These are phyloP conservation scores for Fusarium sp. DNA, from an alignment of 2,329 filamentous ascomycete species.

Conservation along the genomic window DNA sequence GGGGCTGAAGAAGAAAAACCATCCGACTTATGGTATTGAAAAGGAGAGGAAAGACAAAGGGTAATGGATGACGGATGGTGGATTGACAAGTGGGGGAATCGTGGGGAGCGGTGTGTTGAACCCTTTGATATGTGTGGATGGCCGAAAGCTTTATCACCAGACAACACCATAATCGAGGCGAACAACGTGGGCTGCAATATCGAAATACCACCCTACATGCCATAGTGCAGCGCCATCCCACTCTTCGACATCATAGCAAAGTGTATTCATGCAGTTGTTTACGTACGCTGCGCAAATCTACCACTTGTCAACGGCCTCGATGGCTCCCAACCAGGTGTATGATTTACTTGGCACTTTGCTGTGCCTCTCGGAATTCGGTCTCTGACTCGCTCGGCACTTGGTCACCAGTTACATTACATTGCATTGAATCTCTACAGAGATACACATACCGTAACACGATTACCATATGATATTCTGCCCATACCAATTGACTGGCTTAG, in stretches of 20 bases:
- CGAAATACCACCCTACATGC: constrained; percentile 28
- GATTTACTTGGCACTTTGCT: constrained; percentile 10
- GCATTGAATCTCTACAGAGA: not conserved
- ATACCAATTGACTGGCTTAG: constrained; percentile 14
- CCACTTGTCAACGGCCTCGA: not conserved
- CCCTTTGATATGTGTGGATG: constrained; percentile 39
- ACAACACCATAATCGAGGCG: constrained; percentile 27
- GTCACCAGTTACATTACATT: constrained; percentile 16
- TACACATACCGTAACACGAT: not conserved
- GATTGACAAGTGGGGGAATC: constrained; percentile 41
- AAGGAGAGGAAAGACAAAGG: constrained; percentile 20
- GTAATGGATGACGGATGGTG: constrained; percentile 10
- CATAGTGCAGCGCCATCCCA: constrained; percentile 29
- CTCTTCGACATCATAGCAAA: constrained; percentile 34
- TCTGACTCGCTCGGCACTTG: constrained; percentile 41
- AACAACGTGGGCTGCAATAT: constrained; percentile 34
- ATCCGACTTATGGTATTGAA: constrained; percentile 31
- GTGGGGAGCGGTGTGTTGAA: constrained; percentile 48
- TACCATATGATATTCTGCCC: constrained; percentile 1
- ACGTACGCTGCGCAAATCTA: not conserved
- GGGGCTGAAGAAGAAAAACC: constrained; percentile 39
- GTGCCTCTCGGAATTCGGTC: constrained; percentile 28
- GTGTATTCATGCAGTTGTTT: not conserved
- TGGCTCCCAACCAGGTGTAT: constrained; percentile 13
- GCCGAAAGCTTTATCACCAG: constrained; percentile 35